These are phyloP conservation scores for Kalmusia sp. DNA, from an alignment of 2,329 filamentous ascomycete genomes.

Conservation along the genomic window DNA sequence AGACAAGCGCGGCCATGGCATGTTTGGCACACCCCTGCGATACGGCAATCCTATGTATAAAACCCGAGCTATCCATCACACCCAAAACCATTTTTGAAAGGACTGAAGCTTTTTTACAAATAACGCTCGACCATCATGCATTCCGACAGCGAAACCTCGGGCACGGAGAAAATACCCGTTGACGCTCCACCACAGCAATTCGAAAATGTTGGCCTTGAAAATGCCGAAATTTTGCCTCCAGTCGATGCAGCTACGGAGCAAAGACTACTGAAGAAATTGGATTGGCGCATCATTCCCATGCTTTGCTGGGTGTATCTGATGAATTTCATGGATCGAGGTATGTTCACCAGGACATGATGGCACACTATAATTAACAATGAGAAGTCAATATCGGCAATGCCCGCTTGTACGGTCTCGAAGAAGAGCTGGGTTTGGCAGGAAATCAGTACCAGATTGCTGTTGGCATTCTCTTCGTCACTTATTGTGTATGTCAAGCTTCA, in stretches of 20 bases:
- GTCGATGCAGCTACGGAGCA: constrained; percentile 56
- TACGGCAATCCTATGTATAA: too few relatives aligned
- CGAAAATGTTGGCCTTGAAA: neutral
- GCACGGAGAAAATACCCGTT: neutral
- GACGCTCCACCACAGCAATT: neutral
- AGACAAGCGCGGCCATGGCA: constrained; percentile 3
- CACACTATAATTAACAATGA: neutral
- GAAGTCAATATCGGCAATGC: constrained; percentile 52
- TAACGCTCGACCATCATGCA: too few relatives aligned
- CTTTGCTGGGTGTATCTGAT: constrained; percentile 63
- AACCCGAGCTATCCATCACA: too few relatives aligned
- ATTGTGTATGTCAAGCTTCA: constrained; percentile 36
- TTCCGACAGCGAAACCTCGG: neutral
- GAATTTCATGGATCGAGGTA: constrained; percentile 56
- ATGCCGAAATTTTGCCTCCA: neutral
- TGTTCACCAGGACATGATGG: neutral
- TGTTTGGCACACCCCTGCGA: constrained; percentile 3
- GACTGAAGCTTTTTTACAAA: too few relatives aligned
- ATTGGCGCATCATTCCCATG: constrained; percentile 57
- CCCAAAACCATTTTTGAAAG: neutral
- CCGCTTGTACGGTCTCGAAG: constrained; percentile 19
- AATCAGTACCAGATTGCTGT: constrained; percentile 32
- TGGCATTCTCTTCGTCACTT: constrained; percentile 19
- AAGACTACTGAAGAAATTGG: constrained; percentile 57
- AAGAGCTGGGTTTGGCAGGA: constrained; percentile 20